These are phyloP conservation scores for Holtermannia corniformis DNA, from an alignment of 768 basidiomycete genomes.

Conservation along the genomic window DNA sequence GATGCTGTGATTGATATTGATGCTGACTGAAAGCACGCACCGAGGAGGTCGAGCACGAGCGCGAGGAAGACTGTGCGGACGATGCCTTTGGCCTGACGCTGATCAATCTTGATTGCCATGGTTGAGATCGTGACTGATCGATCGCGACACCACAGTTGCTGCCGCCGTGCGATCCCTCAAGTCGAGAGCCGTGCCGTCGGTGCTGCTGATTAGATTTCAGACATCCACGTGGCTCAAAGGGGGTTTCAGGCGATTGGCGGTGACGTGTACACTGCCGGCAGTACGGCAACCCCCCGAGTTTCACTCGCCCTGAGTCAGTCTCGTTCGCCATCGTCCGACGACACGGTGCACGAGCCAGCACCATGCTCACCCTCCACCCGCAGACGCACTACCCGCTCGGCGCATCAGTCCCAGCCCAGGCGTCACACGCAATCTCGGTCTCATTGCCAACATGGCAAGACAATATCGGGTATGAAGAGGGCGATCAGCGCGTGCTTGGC, in stretches of 20 bases:
- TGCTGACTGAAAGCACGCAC: conserved; percentile 43
- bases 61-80: conserved; percentile 82
- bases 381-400: conserved; percentile 25
- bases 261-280: too few species aligned
- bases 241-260: too few species aligned
- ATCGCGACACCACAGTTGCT: too few species aligned
- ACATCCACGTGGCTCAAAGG: too few species aligned
- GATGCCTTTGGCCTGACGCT: conserved; percentile 29
- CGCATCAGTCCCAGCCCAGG: conserved; percentile 37
- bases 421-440: conserved; percentile 85
- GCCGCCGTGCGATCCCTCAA: too few species aligned
- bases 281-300: too few species aligned
- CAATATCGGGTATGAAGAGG: conserved; percentile 84
- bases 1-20: too few species aligned
- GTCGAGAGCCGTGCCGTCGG: too few species aligned
- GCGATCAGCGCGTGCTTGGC: conserved; percentile 65
- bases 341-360: too few species aligned
- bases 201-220: too few species aligned
- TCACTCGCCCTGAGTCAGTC: too few species aligned
- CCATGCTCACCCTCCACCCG: not conserved
- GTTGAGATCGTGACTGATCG: not conserved
- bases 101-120: not conserved
- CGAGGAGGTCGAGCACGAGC: conserved; percentile 76
- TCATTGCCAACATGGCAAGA: conserved; percentile 88
- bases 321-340: too few species aligned